These are phyloP conservation scores for Taphrina wiesneri DNA, from an alignment of 1,139 yeast genomes.

Conservation along the genomic window DNA sequence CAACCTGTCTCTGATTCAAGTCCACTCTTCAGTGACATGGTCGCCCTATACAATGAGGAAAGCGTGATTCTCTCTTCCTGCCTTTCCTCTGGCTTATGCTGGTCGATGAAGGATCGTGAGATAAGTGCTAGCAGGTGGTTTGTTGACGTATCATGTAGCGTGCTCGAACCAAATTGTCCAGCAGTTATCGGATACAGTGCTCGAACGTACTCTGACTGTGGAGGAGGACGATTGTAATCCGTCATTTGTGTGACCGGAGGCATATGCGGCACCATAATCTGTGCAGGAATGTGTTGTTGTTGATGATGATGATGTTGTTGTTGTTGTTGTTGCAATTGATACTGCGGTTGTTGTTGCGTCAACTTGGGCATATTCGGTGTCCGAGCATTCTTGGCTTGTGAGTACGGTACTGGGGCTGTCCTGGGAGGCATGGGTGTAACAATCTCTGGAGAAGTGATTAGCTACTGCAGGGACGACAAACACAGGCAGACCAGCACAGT, in stretches of 20 bases:
- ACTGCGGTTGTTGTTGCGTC: constrained; percentile 21
- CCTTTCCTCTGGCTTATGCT: constrained; percentile 3
- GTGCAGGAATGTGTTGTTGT: constrained; percentile 19
- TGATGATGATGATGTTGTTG: constrained; percentile 41
- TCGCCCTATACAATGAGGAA: constrained; percentile 52
- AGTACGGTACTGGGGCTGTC: constrained; percentile 11
- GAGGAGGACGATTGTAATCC: not conserved
- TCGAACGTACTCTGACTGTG: constrained; percentile 10
- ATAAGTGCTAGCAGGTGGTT: constrained; percentile 7
- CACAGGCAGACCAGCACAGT: not conserved
- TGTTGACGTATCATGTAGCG: constrained; percentile 9
- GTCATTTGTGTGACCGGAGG: constrained; percentile 20
- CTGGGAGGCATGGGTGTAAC: constrained; percentile 1
- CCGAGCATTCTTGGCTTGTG: constrained; percentile 7
- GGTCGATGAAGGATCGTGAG: constrained; percentile 11
- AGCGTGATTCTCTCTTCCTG: constrained; percentile 3
- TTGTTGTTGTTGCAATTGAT: constrained; percentile 20
- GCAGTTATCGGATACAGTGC: constrained; percentile 29
- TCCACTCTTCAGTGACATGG: constrained; percentile 64
- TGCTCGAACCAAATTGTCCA: constrained; percentile 15
- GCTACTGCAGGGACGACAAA: not conserved
- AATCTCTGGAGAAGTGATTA: not conserved
- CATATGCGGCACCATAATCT: constrained; percentile 6
- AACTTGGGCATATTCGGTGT: not conserved
- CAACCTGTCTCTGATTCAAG: constrained; percentile 63